Evolutionary conservation across 1,284 basidiomycete genomes (phyloP), one percentile per base, ranked within the genome.

Genomic region (Ustilago crameri): DNA sequence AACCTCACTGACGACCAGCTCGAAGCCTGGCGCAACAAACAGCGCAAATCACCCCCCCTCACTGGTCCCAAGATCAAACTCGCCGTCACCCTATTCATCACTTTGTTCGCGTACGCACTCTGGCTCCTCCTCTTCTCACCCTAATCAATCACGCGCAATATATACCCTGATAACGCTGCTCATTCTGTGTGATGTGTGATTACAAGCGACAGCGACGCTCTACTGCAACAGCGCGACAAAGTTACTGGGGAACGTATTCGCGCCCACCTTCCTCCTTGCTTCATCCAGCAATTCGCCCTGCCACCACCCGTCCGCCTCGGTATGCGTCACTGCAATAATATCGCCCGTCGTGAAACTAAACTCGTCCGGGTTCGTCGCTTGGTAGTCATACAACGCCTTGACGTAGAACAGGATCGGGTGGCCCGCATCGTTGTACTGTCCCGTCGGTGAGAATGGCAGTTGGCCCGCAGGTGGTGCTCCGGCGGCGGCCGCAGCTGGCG

Each of bases 301-400:
- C 93, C 93, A 95, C 93, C 93, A 95, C 1, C 93, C 93, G 77
- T 96, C 93, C 69, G 95, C 91, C 12, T 93, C 93, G 15, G 92
- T 94, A 42, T 90, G 87, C 2, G 92, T 95, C 4, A 95, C 93
- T 9, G 93, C 93, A 76, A 96, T 95, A 67, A 95, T 91, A 83
- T 95, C 93, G 5, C 91, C 92, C 22, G 89, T 87, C 79, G 93
- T 92, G 88, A 95, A 95, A 83, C 84, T 95, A 91, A 85, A 83
- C 84, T 95, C 93, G 82, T 93, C 91, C 3, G 91, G 89, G 64
- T 92, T 92, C 18, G 91, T 90, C 22, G 94, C 93, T 15, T 85
- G 84, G 79, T 97, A 97, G 82, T 96, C 93, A 83, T 94, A 97
- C 76, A 97, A 84, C 34, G 95, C 95, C 86, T 76, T 82, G 51